Evolutionary conservation across 2,329 filamentous ascomycete species (phyloP).

Genomic region (Ceratocystis destructans): DNA sequence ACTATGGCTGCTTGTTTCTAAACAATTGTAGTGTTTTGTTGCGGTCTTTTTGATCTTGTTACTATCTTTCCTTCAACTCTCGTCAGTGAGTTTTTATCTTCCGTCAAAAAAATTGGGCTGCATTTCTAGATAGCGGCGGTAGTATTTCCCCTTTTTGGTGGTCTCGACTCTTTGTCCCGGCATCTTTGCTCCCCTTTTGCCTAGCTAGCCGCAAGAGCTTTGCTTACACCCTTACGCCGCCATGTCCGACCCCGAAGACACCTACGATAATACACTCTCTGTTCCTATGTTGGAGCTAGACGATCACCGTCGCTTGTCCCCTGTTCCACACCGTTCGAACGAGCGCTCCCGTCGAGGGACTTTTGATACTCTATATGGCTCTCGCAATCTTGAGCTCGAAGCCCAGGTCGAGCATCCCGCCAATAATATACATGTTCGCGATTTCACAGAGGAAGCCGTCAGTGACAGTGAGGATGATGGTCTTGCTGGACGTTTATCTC

Average conservation of each 20-base stretch:
- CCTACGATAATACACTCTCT: constrained; percentile 47
- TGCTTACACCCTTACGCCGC: constrained; percentile 26
- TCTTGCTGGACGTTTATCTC: constrained; percentile 34
- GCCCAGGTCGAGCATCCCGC: constrained; percentile 23
- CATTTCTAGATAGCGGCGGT: neutral
- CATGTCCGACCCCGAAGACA: constrained; percentile 57
- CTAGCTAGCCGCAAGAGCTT: neutral
- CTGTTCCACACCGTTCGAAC: constrained; percentile 46
- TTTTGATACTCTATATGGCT: constrained; percentile 54
- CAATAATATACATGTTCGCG: constrained; percentile 45
- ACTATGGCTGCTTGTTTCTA: constrained; percentile 13
- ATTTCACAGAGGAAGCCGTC: constrained; percentile 75
- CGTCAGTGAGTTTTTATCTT: neutral
- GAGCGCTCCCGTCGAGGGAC: constrained; percentile 52
- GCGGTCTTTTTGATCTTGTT: neutral
- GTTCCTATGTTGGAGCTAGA: constrained; percentile 70
- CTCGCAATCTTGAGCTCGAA: constrained; percentile 28
- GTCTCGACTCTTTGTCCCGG: neutral
- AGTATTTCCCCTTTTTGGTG: neutral
- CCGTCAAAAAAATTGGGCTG: neutral
- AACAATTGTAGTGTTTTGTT: constrained; percentile 1
- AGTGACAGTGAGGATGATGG: constrained; percentile 65
- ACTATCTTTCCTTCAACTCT: neutral
- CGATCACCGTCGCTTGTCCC: constrained; percentile 62
- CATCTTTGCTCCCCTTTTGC: neutral